These are phyloP conservation scores for Stephania cephalantha DNA, from an alignment of 164 flowering plant genomes.

Conservation along the genomic window DNA sequence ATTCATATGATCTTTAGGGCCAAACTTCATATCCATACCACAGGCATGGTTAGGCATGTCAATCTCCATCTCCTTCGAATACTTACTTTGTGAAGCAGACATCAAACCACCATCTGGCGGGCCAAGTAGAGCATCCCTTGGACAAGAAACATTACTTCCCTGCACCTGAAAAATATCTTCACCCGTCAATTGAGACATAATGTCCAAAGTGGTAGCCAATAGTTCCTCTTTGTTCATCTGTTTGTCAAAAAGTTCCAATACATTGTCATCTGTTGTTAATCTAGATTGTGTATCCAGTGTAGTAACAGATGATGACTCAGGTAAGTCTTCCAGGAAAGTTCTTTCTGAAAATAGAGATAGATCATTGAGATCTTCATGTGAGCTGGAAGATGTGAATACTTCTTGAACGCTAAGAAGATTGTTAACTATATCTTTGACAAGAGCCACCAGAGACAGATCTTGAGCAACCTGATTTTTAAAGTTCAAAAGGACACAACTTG, in stretches of 20 bases:
- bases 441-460: slow-evolving; percentile 35
- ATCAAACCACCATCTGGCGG: slow-evolving; percentile 5
- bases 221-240: slow-evolving; percentile 5
- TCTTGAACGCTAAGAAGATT: slow-evolving; percentile 19
- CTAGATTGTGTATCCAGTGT: slow-evolving; percentile 10
- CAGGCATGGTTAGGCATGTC: slow-evolving; percentile 13
- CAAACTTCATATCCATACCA: slow-evolving; percentile 16
- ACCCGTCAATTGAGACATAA: slow-evolving; percentile 11
- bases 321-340: slow-evolving; percentile 18
- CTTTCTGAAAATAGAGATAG: slow-evolving; percentile 19
- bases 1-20: slow-evolving; percentile 13
- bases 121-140: slow-evolving; percentile 11
- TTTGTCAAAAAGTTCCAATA: slow-evolving; percentile 9
- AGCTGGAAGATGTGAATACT: slow-evolving; percentile 11
- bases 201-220: slow-evolving; percentile 16
- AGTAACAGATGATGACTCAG: slow-evolving; percentile 20
- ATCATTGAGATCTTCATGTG: slow-evolving; percentile 14
- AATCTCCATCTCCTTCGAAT: slow-evolving; percentile 16
- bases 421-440: slow-evolving; percentile 36
- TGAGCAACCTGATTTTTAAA: slow-evolving; percentile 47
- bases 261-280: slow-evolving; percentile 15
- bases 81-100: slow-evolving; percentile 15
- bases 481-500: background rate
- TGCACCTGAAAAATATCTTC: slow-evolving; percentile 20
- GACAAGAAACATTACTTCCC: slow-evolving; percentile 13